Evolutionary conservation across 257 asterid genomes (phyloP), one percentile per base, ranked within the genome.

Genomic region (Mitragyna speciosa): DNA sequence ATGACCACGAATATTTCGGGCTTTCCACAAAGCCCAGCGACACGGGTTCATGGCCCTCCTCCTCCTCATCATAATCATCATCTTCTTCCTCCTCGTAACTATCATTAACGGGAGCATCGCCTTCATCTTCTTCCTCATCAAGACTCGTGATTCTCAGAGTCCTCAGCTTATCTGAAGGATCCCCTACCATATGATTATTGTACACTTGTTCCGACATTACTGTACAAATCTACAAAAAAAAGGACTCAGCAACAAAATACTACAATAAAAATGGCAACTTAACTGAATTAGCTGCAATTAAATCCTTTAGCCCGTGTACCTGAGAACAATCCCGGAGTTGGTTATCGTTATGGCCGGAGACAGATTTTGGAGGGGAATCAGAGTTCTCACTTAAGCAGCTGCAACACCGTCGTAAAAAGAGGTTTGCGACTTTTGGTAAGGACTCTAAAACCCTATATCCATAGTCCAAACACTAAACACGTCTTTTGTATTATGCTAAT

Each of bases 11-110:
- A 76, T 83, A 73, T 71, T 88, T 86, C 4, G 95, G 92, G 76
- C 85, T 90, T 84, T 89, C 97, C 45, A 88, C 87, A 81, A 96
- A 92, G 26, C 99, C 99, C 58, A 96, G 78, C 6, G 90, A 86
- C 86, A 96, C 85, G 19, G 93, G 91, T 20, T 80, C 85, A 36
- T 76, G 76, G 15, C 88, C 96, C 78, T 93, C 97, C 14, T 89
- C 93, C 0, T 85, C 92, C 1, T 89, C 94, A 4, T 88, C 93
- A 59, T 87, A 90, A 45, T 54, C 92, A 52, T 86, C 92, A 51
- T 82, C 91, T 0, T 70, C 81, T 45, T 79, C 76, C 2, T 77
- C 93, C 72, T 87, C 95, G 19, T 82, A 90, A 0, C 73, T 77
- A 66, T 82, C 87, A 79, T 85, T 88, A 79, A 80, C 79, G 73